Evolutionary conservation across 2,329 filamentous ascomycete species (phyloP).

Genomic region (Epichloe amarillans): DNA sequence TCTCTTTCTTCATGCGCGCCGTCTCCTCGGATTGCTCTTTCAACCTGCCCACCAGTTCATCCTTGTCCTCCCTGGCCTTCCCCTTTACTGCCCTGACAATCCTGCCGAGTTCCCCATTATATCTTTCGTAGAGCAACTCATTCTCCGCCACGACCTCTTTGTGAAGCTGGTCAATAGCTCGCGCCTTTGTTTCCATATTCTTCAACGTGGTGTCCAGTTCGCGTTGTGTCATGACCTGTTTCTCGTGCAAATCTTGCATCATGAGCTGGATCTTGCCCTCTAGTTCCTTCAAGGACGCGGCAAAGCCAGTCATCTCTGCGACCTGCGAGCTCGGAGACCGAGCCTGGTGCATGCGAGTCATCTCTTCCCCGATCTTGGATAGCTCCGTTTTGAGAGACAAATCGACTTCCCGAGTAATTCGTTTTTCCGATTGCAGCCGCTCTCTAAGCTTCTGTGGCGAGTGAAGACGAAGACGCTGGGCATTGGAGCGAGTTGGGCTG

Average conservation of each 20-base stretch:
- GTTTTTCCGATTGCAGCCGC: slow-evolving; percentile 71
- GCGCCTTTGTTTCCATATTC: slow-evolving; percentile 64
- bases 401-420: slow-evolving; percentile 56
- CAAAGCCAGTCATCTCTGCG: slow-evolving; percentile 16
- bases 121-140: slow-evolving; percentile 79
- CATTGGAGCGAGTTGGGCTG: slow-evolving; percentile 19
- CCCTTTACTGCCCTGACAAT: slow-evolving; percentile 64
- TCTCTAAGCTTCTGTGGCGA: slow-evolving; percentile 68
- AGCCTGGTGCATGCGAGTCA: slow-evolving; percentile 42
- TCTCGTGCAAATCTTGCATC: slow-evolving; percentile 44
- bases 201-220: slow-evolving; percentile 62
- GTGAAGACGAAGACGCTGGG: slow-evolving; percentile 51
- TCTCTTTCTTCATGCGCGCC: slow-evolving; percentile 69
- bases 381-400: slow-evolving; percentile 61
- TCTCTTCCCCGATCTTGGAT: slow-evolving; percentile 66
- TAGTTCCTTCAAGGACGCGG: slow-evolving; percentile 47
- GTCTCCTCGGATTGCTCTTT: slow-evolving; percentile 67
- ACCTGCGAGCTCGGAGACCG: slow-evolving; percentile 13
- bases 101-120: slow-evolving; percentile 80
- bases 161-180: slow-evolving; percentile 77
- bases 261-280: slow-evolving; percentile 52
- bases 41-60: slow-evolving; percentile 59
- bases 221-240: slow-evolving; percentile 49
- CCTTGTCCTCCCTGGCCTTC: slow-evolving; percentile 62
- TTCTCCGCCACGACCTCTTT: slow-evolving; percentile 83